Conservation (phyloP, 2,329 filamentous ascomycete species). For the Arthrobotrys entomopaga region DNA sequence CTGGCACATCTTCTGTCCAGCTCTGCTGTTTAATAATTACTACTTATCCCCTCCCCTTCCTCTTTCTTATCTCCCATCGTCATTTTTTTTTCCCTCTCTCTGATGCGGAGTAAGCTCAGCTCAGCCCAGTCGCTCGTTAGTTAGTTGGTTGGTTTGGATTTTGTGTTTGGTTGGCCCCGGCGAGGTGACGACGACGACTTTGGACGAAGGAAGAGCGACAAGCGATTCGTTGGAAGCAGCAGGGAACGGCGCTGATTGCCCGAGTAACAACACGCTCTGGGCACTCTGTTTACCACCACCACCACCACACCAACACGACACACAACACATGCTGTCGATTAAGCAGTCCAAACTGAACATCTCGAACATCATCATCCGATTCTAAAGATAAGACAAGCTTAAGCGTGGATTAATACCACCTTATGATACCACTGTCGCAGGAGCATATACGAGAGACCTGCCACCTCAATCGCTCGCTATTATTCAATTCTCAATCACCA, state of each 20-base stretch:
- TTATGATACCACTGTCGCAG: neutral
- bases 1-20: neutral
- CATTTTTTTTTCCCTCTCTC: constrained; percentile 2
- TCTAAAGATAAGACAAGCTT: neutral
- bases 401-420: neutral
- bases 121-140: constrained; percentile 28
- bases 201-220: neutral
- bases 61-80: neutral
- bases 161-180: no score
- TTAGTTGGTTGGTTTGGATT: neutral
- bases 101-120: neutral
- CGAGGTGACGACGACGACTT: no score
- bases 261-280: constrained; percentile 40
- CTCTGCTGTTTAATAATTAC: constrained; percentile 9
- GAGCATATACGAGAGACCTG: neutral
- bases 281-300: constrained; percentile 51
- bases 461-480: constrained; percentile 10
- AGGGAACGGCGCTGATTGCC: constrained; percentile 29
- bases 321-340: neutral
- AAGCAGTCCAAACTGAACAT: neutral
- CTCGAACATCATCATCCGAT: neutral
- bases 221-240: neutral
- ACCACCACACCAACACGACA: constrained; percentile 5
- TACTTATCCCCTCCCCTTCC: constrained; percentile 6
- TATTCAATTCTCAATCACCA: neutral